Base-by-base conservation (phyloP, 2,329 filamentous ascomycete genomes). In the Sporothrix euskadiensis region DNA sequence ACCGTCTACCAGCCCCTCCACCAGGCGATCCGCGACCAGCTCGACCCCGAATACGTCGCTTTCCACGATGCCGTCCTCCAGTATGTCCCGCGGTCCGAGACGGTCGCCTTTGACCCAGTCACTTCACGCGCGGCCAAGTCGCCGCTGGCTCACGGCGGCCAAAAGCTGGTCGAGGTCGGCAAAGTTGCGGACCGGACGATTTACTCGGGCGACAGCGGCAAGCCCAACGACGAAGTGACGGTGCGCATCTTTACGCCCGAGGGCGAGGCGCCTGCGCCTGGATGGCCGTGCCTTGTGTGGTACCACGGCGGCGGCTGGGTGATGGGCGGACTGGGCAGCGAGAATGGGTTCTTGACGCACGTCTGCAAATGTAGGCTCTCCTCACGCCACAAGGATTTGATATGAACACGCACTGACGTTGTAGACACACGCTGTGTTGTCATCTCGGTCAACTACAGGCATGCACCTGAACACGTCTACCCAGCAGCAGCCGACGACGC, bases 231-330 rank as follows among this genome's bases (percentile, higher is more conserved):
- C 4, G 19, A 65, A 22, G 78, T 89, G n/a, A 76, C 75, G 1
- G 77, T 88, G 16, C 82, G 87, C 19, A 83, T 81, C 47, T 89
- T 89, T 75, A 87, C 83, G 1, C 87, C 88, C 0, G 77, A 79
- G 5, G 85, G 84, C 0, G 75, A 80, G 5, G 80, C 74, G 12
- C 86, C 77, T 0, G 77, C 77, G 0, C 77, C 75, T 0, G 87
- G 88, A 35, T 89, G 87, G 87, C 87, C 87, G 1, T 83, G 85
- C 8, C 84, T 86, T 78, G 76, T 89, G 3, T 90, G 88, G 78
- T 87, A 84, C 76, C 88, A 89, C 76, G 88, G 87, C 4, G 87
- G 87, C 0, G 88, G 87, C 3, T 89, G 87, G 86, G 87, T 89
- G 3, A 76, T 89, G 41, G 87, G 87, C 0, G 87, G 85, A 63